Evolutionary conservation across 2,329 filamentous ascomycete genomes (phyloP), one percentile per base, ranked within the genome.

Genomic region (Penicillium digitatum): DNA sequence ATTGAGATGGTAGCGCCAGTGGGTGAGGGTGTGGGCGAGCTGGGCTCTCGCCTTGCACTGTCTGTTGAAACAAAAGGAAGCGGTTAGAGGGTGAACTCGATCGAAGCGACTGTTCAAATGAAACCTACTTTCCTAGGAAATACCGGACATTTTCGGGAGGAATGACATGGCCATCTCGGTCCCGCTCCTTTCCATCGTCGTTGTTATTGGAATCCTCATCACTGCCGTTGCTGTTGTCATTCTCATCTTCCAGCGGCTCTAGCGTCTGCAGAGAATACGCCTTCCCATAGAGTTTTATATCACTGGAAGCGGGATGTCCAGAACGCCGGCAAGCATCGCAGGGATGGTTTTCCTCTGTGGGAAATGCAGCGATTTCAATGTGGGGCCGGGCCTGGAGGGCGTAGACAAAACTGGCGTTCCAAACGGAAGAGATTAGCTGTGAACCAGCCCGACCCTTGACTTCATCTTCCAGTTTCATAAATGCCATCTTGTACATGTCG

Each of bases 1-100:
- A 66, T 88, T 86, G n/a, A 93, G 82, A 43, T 85, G 82, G 56
- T 82, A 83, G 54, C 87, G 86, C 89, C 89, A 92, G 72, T 94
- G 89, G 5, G 84, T 80, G 3, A 93, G 78, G 1, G 80, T 81
- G 66, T 93, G 89, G 0, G 87, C 86, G 37, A 86, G 86, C 60
- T 84, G 78, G 0, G 89, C 88, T 61, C 87, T 87, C 31, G 75
- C 73, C 65, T 80, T 82, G 74, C 85, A 88, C 56, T 80, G 79
- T 57, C 75, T 75, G 48, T 40, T 26, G 34, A 24, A 34, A 46
- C 14, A 32, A 22, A 14, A 29, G 10, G 12, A 27, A 6, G 12
- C 9, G 18, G 53, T 52, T 29, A 40, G 35, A 45, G 24, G 46
- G 26, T 39, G 11, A 2, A 5, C 3, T 12, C 1, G 1, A 3